phyloP scores from a whole-genome alignment of 768 basidiomycete genomes.

The Omphalotus guepiniiformis region DNA sequence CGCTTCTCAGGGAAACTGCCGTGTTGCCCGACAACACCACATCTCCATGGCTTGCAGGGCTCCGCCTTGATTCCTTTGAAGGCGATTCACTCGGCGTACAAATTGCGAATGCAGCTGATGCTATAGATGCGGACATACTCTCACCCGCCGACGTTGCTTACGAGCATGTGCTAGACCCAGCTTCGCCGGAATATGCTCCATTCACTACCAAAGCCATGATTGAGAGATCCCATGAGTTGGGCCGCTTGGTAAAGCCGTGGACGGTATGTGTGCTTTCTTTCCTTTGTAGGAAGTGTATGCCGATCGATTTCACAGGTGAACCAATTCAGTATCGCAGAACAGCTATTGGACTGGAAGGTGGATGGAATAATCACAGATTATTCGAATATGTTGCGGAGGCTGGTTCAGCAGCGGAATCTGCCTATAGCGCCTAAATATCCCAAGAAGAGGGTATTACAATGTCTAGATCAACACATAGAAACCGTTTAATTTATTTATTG shows the following conservation, averaged over 20 bases:
- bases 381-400: slow-evolving; percentile 54
- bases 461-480: slow-evolving; percentile 55
- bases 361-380: slow-evolving; percentile 83
- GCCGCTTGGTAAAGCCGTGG: slow-evolving; percentile 67
- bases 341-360: slow-evolving; percentile 54
- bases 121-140: slow-evolving; percentile 60
- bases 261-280: slow-evolving; percentile 43
- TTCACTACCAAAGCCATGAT: slow-evolving; percentile 73
- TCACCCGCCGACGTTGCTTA: slow-evolving; percentile 52
- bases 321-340: slow-evolving; percentile 54
- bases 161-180: slow-evolving; percentile 37
- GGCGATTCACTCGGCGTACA: slow-evolving; percentile 54
- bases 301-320: slow-evolving; percentile 46
- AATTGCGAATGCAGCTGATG: slow-evolving; percentile 65
- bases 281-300: neutral
- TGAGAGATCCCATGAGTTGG: slow-evolving; percentile 56
- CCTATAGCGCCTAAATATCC: slow-evolving; percentile 54
- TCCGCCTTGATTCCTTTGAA: slow-evolving; percentile 57
- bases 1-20: slow-evolving; percentile 33
- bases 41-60: slow-evolving; percentile 68
- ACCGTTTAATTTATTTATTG: too few relatives aligned
- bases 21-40: slow-evolving; percentile 36
- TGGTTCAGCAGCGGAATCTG: slow-evolving; percentile 49
- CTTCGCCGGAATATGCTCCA: slow-evolving; percentile 38
- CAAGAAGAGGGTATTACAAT: slow-evolving; percentile 55